These are phyloP conservation scores for Penicillium nordicum DNA, from an alignment of 2,329 filamentous ascomycete species.

Conservation along the genomic window DNA sequence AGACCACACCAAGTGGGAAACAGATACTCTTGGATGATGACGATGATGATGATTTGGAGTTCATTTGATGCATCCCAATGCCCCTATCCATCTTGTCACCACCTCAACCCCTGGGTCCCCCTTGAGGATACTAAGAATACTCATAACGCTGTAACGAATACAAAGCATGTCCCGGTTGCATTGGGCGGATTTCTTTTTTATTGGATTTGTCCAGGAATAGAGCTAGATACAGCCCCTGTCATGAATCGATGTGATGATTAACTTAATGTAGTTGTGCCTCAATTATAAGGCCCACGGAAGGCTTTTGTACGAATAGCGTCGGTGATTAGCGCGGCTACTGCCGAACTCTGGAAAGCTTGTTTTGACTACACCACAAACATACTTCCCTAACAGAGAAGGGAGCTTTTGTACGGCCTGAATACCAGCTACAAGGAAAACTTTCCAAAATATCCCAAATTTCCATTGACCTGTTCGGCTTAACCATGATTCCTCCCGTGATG, in stretches of 20 bases:
- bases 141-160: slow-evolving; percentile 17
- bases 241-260: neutral
- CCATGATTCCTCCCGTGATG: neutral
- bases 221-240: neutral
- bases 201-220: neutral
- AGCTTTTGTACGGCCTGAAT: neutral
- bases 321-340: neutral
- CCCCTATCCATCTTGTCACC: neutral
- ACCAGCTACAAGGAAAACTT: neutral
- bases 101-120: neutral
- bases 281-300: neutral
- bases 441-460: neutral
- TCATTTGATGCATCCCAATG: slow-evolving; percentile 31
- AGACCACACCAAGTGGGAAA: slow-evolving; percentile 27
- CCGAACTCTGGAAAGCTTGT: neutral
- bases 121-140: neutral
- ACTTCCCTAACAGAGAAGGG: neutral
- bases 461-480: neutral
- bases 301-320: neutral
- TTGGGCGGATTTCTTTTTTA: slow-evolving; percentile 6
- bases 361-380: neutral
- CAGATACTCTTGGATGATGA: slow-evolving; percentile 43
- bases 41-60: slow-evolving; percentile 50
- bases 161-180: slow-evolving; percentile 10
- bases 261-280: slow-evolving; percentile 2